Conservation (phyloP, 768 basidiomycete genomes). For the Mycena sanguinolenta region DNA sequence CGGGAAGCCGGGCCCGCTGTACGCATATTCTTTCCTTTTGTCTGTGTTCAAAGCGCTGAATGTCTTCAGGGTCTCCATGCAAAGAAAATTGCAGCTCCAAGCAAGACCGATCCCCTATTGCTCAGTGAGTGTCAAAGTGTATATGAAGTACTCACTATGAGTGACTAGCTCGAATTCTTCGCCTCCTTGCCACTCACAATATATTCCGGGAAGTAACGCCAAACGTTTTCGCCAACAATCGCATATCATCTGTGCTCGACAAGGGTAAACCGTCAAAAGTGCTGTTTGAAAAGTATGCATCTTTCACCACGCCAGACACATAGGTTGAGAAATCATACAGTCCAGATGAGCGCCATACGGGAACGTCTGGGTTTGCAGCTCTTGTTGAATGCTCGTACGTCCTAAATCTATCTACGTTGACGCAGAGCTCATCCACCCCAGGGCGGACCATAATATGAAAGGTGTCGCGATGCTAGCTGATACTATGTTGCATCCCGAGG, state of each 20-base stretch:
- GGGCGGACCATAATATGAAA: constrained; percentile 19
- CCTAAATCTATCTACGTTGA: not conserved
- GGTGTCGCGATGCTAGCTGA: constrained; percentile 7
- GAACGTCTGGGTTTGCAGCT: constrained; percentile 20
- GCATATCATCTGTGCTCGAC: constrained; percentile 6
- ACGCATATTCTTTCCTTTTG: not conserved
- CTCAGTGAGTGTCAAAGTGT: constrained; percentile 38
- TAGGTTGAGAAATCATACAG: constrained; percentile 33
- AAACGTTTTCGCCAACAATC: constrained; percentile 7
- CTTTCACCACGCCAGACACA: too few species aligned
- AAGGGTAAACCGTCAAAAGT: not conserved
- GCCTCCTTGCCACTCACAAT: constrained; percentile 43
- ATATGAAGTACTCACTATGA: too few species aligned
- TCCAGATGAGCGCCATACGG: not conserved
- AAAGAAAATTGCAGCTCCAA: constrained; percentile 41
- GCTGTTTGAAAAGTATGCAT: constrained; percentile 5
- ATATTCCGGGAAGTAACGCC: constrained; percentile 39
- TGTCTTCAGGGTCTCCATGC: constrained; percentile 40
- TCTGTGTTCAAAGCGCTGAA: not conserved
- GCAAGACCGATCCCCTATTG: constrained; percentile 36
- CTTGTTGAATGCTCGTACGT: constrained; percentile 21
- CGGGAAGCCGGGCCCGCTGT: constrained; percentile 40
- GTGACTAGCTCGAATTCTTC: constrained; percentile 42
- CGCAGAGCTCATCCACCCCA: not conserved
- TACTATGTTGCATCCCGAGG: constrained; percentile 6